Evolutionary conservation across 768 basidiomycete genomes (phyloP), one percentile per base, ranked within the genome.

Genomic region (Amanita subjunquillea): DNA sequence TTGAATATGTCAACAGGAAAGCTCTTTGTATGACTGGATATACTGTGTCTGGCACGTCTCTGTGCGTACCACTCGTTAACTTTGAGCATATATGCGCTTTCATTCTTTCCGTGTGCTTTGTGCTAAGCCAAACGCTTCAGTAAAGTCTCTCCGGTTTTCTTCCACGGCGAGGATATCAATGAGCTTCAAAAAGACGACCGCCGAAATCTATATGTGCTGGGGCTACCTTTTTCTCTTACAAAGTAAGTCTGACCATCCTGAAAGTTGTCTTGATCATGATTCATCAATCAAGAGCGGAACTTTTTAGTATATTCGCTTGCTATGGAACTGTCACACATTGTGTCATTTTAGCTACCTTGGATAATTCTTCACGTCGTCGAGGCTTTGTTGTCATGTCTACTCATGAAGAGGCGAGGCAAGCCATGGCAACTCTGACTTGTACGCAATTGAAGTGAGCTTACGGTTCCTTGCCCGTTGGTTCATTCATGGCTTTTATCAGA

Each of bases 171-270:
- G 20, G 57, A 59, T 48, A 49, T 59, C 51, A 57, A 65, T 2
- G 36, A 32, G 38, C 32, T 37, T 13, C 46, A 54, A 44, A 57
- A 63, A 55, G 58, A 73, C 59, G 76, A 82, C 58, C 85, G 88
- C 48, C 77, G 88, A 54, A 91, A 91, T 62, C 78, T 91, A 39
- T 91, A 91, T 58, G 87, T 90, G 38, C 80, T 91, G 25, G 89
- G 88, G 12, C 66, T 91, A 49, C 89, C 89, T 5, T 90, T 90
- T 60, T 83, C 85, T 59, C 72, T 91, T 32, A 82, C 83, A 15
- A 86, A 88, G 88, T 88, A 60, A 50, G 75, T 61, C 15, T 30
- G 51, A 39, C 25, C 10, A 27, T n/a, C 15, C 52, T 40, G 49
- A 29, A 22, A 48, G 40, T 36, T 10, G 38, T 29, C 6, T n/a